Conservation (phyloP, 2,329 filamentous ascomycete species). For the Nigrospora osmanthi region DNA sequence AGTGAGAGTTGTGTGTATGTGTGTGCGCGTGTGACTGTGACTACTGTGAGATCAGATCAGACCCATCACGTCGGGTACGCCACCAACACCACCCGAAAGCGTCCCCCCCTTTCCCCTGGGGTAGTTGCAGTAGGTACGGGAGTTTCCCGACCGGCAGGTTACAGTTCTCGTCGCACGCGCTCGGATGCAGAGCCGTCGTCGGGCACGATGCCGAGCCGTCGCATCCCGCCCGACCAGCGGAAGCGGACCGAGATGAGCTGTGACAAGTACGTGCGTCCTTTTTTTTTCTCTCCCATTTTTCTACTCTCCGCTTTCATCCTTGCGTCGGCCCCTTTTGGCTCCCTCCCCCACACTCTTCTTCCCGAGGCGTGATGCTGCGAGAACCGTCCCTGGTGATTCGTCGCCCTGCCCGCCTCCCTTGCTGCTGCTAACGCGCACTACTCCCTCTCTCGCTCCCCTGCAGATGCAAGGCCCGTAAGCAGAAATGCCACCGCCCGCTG, state of each 20-base stretch:
- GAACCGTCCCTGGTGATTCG: no score
- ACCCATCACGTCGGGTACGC: not conserved
- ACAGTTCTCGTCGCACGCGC: no score
- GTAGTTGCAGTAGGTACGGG: no score
- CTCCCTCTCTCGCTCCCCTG: no score
- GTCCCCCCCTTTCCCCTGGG: not conserved
- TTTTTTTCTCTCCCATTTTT: not conserved
- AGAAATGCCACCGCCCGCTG: slow-evolving; percentile 31
- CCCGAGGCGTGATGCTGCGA: not conserved
- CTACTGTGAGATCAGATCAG: not conserved
- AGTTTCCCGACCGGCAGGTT: no score
- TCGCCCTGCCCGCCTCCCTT: no score
- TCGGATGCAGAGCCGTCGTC: slow-evolving; percentile 1
- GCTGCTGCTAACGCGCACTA: no score
- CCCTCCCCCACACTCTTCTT: not conserved
- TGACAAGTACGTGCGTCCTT: slow-evolving; percentile 18
- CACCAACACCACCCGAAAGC: no score
- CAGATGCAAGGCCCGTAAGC: slow-evolving; percentile 36
- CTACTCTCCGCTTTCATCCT: not conserved
- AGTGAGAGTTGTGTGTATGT: not conserved
- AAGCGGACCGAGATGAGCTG: slow-evolving; percentile 35
- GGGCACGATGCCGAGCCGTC: slow-evolving; percentile 12
- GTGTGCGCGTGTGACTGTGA: no score
- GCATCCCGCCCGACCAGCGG: slow-evolving; percentile 32
- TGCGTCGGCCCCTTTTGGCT: no score